Base-by-base conservation (phyloP, 139 green algal species). In the Ettlia oleoabundans region DNA sequence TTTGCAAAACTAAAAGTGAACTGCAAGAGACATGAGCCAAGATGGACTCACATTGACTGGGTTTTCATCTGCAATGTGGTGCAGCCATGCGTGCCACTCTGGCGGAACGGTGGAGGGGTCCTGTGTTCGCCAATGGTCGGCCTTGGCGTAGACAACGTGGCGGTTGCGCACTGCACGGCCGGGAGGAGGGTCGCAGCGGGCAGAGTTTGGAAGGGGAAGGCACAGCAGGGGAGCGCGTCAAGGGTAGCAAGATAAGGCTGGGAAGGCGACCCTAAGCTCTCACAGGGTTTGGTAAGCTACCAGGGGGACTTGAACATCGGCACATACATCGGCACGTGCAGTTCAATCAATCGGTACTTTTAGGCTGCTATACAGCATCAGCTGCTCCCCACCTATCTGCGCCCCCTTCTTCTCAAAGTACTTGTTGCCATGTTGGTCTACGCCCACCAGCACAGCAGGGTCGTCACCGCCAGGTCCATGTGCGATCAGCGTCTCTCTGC, bases 21-120 rank as follows among this genome's bases (percentile, higher is more conserved):
- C n/a, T n/a, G n/a, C n/a, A n/a, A n/a, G n/a, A n/a, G n/a, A n/a
- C n/a, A n/a, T n/a, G n/a, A n/a, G n/a, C n/a, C n/a, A n/a, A n/a
- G n/a, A n/a, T n/a, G n/a, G 32, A 43, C 80, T 81, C 72, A 89
- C 80, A 47, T 87, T 88, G 41, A n/a, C 30, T 18, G 90, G 88
- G 58, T 83, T 88, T 21, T 87, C 72, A 78, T 94, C 89, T 9
- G 73, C 86, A 80, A 94, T 90, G 78, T 86, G 76, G 83, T 95
- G 88, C 72, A 95, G 78, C 91, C 91, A 95, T 28, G 89, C 91
- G 76, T 95, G 92, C 92, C 92, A 95, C 74, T 95, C 92, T 43
- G 92, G 80, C 41, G 86, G 81, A 24, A 95, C 84, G 19, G 84
- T 81, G 41, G 74, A 76, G 13, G 88, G 32, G 35, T 95, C 87